phyloP scores from a whole-genome alignment of 2,329 filamentous ascomycete species.

The Pseudovirgaria hyperparasitica region DNA sequence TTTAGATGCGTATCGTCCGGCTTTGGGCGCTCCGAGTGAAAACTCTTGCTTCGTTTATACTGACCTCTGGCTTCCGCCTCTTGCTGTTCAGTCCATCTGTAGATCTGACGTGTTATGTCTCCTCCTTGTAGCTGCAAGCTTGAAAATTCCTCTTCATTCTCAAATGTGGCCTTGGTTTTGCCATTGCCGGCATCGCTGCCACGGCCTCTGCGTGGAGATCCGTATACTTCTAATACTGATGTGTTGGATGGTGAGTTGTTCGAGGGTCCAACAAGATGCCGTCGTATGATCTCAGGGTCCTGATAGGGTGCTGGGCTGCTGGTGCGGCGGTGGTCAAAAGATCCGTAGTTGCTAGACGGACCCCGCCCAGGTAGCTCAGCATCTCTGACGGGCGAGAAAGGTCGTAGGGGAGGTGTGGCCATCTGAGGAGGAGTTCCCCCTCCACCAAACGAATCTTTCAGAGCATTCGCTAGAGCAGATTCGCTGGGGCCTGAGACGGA shows the following conservation, averaged over 20 bases:
- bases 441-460: slow-evolving; percentile 62
- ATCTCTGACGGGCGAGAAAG: slow-evolving; percentile 42
- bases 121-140: slow-evolving; percentile 87
- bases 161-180: slow-evolving; percentile 23
- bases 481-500: slow-evolving; percentile 65
- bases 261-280: slow-evolving; percentile 70
- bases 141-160: slow-evolving; percentile 72
- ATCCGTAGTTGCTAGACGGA: slow-evolving; percentile 68
- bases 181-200: slow-evolving; percentile 11
- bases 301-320: slow-evolving; percentile 55
- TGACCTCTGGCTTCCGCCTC: slow-evolving; percentile 51
- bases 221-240: slow-evolving; percentile 15
- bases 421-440: slow-evolving; percentile 53
- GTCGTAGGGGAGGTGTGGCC: slow-evolving; percentile 41
- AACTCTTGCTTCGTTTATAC: slow-evolving; percentile 75
- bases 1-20: slow-evolving; percentile 71
- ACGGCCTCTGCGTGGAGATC: slow-evolving; percentile 20
- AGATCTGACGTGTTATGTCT: slow-evolving; percentile 88
- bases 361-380: slow-evolving; percentile 35
- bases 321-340: slow-evolving; percentile 56
- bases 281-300: slow-evolving; percentile 80
- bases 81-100: slow-evolving; percentile 89
- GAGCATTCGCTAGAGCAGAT: slow-evolving; percentile 78
- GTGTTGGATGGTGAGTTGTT: slow-evolving; percentile 24
- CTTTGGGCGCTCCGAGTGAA: slow-evolving; percentile 62